Conservation (phyloP, 2,329 filamentous ascomycete species). For the Dactylella cylindrospora region DNA sequence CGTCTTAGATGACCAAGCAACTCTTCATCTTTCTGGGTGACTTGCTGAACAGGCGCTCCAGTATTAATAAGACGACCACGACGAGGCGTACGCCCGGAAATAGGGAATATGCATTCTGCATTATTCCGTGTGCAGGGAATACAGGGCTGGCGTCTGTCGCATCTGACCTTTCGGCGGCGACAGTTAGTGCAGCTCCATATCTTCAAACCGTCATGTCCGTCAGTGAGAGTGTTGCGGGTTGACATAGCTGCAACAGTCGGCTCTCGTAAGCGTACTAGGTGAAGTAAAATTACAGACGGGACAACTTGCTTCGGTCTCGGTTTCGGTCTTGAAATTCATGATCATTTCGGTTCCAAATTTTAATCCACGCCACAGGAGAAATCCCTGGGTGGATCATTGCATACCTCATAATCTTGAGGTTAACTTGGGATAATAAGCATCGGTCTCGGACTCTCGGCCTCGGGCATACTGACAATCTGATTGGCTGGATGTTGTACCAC, state of each 20-base stretch:
- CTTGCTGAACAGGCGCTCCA: neutral
- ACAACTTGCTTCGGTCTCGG: slow-evolving; percentile 7
- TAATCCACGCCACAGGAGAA: neutral
- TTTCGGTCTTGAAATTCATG: slow-evolving; percentile 3
- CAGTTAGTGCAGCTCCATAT: slow-evolving; percentile 46
- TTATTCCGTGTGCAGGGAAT: slow-evolving; percentile 47
- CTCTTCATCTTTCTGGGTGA: slow-evolving; percentile 33
- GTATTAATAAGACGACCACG: slow-evolving; percentile 6
- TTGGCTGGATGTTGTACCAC: slow-evolving; percentile 12
- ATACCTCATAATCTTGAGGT: too few species aligned
- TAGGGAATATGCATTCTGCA: slow-evolving; percentile 41
- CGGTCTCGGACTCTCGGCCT: neutral
- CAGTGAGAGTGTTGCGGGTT: slow-evolving; percentile 14
- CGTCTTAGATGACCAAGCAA: slow-evolving; percentile 36
- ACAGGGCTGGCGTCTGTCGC: slow-evolving; percentile 49
- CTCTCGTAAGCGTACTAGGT: too few species aligned
- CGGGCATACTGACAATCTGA: neutral
- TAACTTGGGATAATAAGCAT: neutral
- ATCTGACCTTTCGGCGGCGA: slow-evolving; percentile 49
- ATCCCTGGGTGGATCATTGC: too few species aligned
- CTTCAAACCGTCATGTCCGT: slow-evolving; percentile 19
- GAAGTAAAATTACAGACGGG: too few species aligned
- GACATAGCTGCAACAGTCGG: neutral
- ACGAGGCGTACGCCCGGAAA: slow-evolving; percentile 35
- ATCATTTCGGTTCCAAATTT: neutral